Evolutionary conservation across 176 grass and related monocot genomes (phyloP), one percentile per base, ranked within the genome.

Genomic region (Triticum timopheevii): DNA sequence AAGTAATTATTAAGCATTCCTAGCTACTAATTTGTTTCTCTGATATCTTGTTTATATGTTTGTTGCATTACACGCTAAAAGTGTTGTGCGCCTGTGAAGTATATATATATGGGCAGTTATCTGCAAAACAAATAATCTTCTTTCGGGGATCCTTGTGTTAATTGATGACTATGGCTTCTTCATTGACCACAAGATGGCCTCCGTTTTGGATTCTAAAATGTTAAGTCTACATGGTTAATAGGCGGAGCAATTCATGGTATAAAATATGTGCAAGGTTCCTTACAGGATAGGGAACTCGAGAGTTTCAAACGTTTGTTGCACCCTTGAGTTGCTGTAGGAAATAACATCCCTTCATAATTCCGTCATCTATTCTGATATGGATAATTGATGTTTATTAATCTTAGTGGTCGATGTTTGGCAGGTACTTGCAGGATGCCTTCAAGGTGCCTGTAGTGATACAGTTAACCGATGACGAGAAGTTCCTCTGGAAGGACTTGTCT

Each of bases 381-480:
- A 17, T 7, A 16, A 8, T 67, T 33, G 27, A 3, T n/a, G 7
- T 23, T 44, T 8, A 62, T 83, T 61, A 67, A 81, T 7, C 59
- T 28, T 54, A 39, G 19, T 10, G 33, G 5, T 83, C 13, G 33
- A 15, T 85, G 1, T 65, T 80, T 87, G 13, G 40, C 59, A 95
- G 95, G 81, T 98, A 95, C 87, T 86, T 98, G 84, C 93, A 98
- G 83, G 91, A 98, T 69, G 93, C 78, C 69, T 98, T 98, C 71
- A 98, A 95, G 87, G 93, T 98, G 63, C 93, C 93, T 59, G 78
- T 98, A 75, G 93, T 98, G 42, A 98, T 98, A 86, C 93, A 98
- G 36, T 86, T 98, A 67, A 98, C 95, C 49, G 95, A 95, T 13
- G 93, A 98, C 34, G 93, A 98, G 78, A 98, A 98, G 86, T 95